Evolutionary conservation across 495 filamentous ascomycete species (phyloP).

Genomic region (Penicilliopsis zonata): DNA sequence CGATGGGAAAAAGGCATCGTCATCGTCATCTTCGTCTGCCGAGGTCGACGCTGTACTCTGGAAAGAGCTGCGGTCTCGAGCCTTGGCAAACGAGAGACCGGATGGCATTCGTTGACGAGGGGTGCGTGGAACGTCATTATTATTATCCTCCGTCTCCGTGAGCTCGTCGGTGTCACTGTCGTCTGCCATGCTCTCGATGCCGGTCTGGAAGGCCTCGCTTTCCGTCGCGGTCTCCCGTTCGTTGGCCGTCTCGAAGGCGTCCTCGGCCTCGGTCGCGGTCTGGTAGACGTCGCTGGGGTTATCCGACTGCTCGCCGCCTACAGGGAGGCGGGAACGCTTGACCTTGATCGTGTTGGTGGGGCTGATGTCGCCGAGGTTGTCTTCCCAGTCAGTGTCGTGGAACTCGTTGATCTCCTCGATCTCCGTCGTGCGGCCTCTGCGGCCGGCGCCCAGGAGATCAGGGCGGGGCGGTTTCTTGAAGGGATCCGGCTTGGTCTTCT

Average conservation of each 20-base stretch:
- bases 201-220: constrained; percentile 91
- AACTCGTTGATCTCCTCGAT: too few relatives aligned
- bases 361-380: constrained; percentile 44
- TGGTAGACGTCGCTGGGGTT: constrained; percentile 61
- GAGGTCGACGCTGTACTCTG: constrained; percentile 86
- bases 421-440: constrained; percentile 64
- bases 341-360: constrained; percentile 26
- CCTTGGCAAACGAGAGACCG: constrained; percentile 30
- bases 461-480: constrained; percentile 66
- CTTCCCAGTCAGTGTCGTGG: constrained; percentile 84
- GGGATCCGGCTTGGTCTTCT: constrained; percentile 57
- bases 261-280: constrained; percentile 73
- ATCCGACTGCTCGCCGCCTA: constrained; percentile 16
- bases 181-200: constrained; percentile 66
- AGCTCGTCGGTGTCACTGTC: constrained; percentile 58
- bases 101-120: constrained; percentile 30
- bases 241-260: constrained; percentile 73
- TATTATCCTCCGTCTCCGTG: constrained; percentile 76
- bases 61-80: constrained; percentile 53
- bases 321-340: constrained; percentile 7
- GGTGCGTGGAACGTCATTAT: constrained; percentile 32
- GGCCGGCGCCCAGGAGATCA: constrained; percentile 62
- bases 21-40: constrained; percentile 60
- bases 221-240: constrained; percentile 66
- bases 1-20: constrained; percentile 40